A percentile compares a stretch with the other conserved stretches of the same genome.
Evolutionary conservation across 345 rosid species (phyloP).

Genomic region (Hibiscus mutabilis): DNA sequence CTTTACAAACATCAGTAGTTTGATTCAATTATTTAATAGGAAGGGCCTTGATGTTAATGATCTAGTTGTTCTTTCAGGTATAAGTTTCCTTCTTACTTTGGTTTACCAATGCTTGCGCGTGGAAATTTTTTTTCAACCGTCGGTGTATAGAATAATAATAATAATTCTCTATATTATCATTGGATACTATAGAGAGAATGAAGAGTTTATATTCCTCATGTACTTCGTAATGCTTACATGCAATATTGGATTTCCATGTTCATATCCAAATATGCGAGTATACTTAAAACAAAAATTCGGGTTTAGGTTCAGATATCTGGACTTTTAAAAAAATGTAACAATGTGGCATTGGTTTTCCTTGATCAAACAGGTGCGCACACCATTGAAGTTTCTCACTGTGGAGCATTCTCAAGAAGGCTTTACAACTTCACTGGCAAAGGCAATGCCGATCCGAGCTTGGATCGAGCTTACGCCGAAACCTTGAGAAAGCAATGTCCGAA

Average conservation of each 20-base stretch:
- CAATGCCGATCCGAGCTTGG: conserved; percentile 46
- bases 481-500: conserved; percentile 38
- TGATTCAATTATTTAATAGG: conserved; percentile 22
- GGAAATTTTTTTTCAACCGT: too few species aligned
- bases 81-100: background rate
- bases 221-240: too few species aligned
- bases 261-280: too few species aligned
- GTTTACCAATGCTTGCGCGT: too few species aligned
- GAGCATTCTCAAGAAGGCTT: conserved; percentile 35
- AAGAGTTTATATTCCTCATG: too few species aligned
- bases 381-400: conserved; percentile 45
- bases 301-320: too few species aligned
- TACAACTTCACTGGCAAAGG: conserved; percentile 58
- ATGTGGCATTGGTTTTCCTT: background rate
- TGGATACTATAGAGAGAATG: too few species aligned
- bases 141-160: too few species aligned
- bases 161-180: too few species aligned
- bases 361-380: conserved; percentile 53
- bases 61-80: conserved; percentile 57
- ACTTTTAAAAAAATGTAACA: too few species aligned
- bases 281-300: too few species aligned
- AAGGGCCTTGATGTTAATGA: conserved; percentile 38
- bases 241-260: too few species aligned
- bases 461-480: conserved; percentile 28
- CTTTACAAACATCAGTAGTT: conserved; percentile 32